phyloP scores from a whole-genome alignment of 2,329 filamentous ascomycete genomes.

The Verticillium alfalfae region DNA sequence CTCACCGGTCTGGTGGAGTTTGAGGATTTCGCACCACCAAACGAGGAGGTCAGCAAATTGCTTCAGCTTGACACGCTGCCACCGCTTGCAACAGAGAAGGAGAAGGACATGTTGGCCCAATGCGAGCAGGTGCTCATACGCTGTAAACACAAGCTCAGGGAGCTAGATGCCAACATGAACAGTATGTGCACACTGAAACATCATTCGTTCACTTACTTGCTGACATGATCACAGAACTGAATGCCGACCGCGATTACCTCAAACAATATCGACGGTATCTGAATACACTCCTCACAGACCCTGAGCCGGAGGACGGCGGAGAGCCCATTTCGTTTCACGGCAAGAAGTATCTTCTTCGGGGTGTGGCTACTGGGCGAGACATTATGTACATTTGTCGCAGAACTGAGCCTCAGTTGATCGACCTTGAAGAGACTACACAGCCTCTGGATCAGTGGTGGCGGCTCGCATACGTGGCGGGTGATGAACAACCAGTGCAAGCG shows the following conservation, averaged over 20 bases:
- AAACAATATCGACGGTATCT: constrained; percentile 29
- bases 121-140: constrained; percentile 26
- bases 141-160: constrained; percentile 24
- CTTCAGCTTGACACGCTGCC: constrained; percentile 33
- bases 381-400: constrained; percentile 46
- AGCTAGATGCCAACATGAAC: constrained; percentile 24
- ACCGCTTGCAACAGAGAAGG: constrained; percentile 24
- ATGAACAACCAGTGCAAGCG: constrained; percentile 35
- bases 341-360: constrained; percentile 44
- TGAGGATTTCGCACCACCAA: constrained; percentile 27
- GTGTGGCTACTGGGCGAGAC: constrained; percentile 40
- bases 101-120: constrained; percentile 19
- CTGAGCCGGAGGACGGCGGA: constrained; percentile 24
- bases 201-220: background rate
- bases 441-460: constrained; percentile 51
- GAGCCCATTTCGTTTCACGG: constrained; percentile 30
- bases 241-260: constrained; percentile 22
- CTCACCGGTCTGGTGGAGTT: constrained; percentile 28
- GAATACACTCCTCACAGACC: constrained; percentile 30
- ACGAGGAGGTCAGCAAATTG: constrained; percentile 29
- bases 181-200: constrained; percentile 20
- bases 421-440: constrained; percentile 26
- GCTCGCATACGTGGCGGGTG: constrained; percentile 34
- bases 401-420: constrained; percentile 32
- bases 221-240: constrained; percentile 17